Base-by-base conservation (phyloP, 768 basidiomycete genomes). In the Lepiota venenata region DNA sequence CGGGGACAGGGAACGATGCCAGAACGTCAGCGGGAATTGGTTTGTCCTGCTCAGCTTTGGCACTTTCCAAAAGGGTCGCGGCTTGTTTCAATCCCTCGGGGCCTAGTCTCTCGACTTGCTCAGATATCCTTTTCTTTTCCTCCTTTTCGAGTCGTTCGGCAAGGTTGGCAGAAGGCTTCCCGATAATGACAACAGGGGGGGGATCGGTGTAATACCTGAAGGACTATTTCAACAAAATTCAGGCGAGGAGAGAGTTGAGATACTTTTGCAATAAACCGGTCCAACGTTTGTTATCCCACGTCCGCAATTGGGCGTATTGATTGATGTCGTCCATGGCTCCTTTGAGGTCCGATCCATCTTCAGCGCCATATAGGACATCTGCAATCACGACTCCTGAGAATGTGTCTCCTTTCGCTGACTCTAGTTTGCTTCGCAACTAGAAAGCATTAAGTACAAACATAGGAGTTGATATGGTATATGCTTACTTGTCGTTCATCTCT, bases 1-100 rank as follows among this genome's bases (percentile, higher is more conserved):
- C 83, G 0, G 95, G 96, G 22, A 98, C 84, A n/a, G 87, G 88
- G 78, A 98, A 98, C 12, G 80, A 75, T 2, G 84, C 87, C 32
- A 99, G 69, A 56, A 98, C 77, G 21, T 91, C 84, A 12, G 75
- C 72, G 2, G 97, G 96, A 39, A 98, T 93, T 12, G 87, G 83
- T 56, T 71, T 72, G 54, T 90, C 90, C 64, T 98, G 90, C 64
- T 94, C 91, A 18, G 80, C 79, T 71, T 98, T 96, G 4, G 97
- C 93, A 35, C 74, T 81, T 61, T 92, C 85, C 11, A 98, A 74
- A 58, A 80, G 80, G 54, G 77, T 74, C 56, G 77, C 83, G 21
- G 85, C 84, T 58, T 81, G 76, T 44, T 81, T 80, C 51, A 99
- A 78, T 16, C 97, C 97, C 25, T 86, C 85, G 27, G 84, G 80